Conservation (phyloP, 1,284 basidiomycete species). For the Trichosporon faecale region DNA sequence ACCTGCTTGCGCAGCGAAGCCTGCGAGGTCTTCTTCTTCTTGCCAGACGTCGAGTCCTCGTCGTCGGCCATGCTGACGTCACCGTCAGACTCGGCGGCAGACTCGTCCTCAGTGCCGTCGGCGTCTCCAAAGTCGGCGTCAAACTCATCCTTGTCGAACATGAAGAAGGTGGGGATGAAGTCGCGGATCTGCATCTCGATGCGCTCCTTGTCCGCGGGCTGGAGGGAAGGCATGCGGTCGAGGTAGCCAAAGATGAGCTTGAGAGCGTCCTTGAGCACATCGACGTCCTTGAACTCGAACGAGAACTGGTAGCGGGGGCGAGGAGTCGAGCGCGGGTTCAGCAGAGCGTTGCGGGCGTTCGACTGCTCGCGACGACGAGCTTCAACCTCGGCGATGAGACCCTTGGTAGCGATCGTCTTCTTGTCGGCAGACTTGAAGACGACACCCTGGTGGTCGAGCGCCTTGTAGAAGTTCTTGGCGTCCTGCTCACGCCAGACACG, state of each 20-base stretch:
- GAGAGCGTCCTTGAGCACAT: constrained; percentile 79
- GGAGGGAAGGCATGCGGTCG: constrained; percentile 76
- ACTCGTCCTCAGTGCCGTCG: constrained; percentile 62
- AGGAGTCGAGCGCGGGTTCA: constrained; percentile 58
- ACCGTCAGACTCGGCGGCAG: constrained; percentile 58
- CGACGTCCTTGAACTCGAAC: constrained; percentile 72
- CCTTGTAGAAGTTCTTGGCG: constrained; percentile 95
- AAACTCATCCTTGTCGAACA: constrained; percentile 71
- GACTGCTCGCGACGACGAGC: constrained; percentile 67
- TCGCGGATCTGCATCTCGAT: constrained; percentile 81
- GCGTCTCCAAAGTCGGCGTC: constrained; percentile 67
- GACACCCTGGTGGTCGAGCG: constrained; percentile 91
- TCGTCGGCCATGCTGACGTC: constrained; percentile 51
- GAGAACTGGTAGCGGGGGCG: constrained; percentile 65
- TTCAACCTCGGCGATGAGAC: constrained; percentile 87
- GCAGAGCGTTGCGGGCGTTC: constrained; percentile 68
- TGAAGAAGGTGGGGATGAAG: constrained; percentile 80
- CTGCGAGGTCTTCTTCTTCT: constrained; percentile 41
- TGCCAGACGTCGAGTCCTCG: constrained; percentile 53
- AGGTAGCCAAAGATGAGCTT: constrained; percentile 88
- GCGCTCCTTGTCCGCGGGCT: constrained; percentile 69
- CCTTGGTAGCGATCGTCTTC: constrained; percentile 87
- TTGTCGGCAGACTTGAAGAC: constrained; percentile 95
- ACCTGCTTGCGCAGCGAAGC: constrained; percentile 71
- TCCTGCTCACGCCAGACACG: constrained; percentile 97